Percentiles rank a stretch among this genome's conserved stretches.
phyloP scores from a whole-genome alignment of 805 yeast genomes.

The Cyberlindnera euphorbiiphila region DNA sequence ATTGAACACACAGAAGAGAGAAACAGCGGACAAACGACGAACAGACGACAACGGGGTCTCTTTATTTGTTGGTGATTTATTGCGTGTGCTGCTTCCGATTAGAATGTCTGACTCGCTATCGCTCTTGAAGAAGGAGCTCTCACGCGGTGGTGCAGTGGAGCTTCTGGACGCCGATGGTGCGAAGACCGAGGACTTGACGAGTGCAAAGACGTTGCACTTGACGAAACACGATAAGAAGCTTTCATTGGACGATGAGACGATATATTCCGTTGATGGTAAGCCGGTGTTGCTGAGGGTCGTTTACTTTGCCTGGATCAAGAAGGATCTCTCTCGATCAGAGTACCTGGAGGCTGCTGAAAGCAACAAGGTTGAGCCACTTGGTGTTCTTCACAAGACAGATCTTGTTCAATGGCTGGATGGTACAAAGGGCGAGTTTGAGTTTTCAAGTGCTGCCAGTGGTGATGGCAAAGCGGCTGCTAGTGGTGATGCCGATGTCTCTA shows the following conservation, averaged over 20 bases:
- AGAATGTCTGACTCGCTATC: slow-evolving; percentile 16
- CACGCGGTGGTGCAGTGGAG: slow-evolving; percentile 22
- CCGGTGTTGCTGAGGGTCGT: slow-evolving; percentile 55
- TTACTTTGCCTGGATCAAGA: slow-evolving; percentile 73
- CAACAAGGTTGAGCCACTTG: slow-evolving; percentile 61
- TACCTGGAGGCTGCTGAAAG: slow-evolving; percentile 72
- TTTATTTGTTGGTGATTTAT: too few relatives aligned
- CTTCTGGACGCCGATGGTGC: slow-evolving; percentile 25
- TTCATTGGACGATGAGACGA: slow-evolving; percentile 45
- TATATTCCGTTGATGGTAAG: slow-evolving; percentile 48
- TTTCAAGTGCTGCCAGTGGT: slow-evolving; percentile 32
- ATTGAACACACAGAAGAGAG: too few relatives aligned
- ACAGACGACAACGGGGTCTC: too few relatives aligned
- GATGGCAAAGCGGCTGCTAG: slow-evolving; percentile 27
- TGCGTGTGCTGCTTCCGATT: too few relatives aligned
- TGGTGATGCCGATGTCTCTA: slow-evolving; percentile 14
- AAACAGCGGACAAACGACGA: too few relatives aligned
- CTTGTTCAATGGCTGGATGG: slow-evolving; percentile 80
- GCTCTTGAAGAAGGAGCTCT: slow-evolving; percentile 29
- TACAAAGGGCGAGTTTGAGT: slow-evolving; percentile 54
- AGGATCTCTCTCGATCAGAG: slow-evolving; percentile 73
- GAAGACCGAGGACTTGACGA: slow-evolving; percentile 33
- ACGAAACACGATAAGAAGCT: slow-evolving; percentile 26
- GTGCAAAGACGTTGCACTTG: slow-evolving; percentile 30
- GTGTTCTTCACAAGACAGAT: slow-evolving; percentile 83